phyloP scores from a whole-genome alignment of 768 basidiomycete species.

The Filobasidium floriforme region DNA sequence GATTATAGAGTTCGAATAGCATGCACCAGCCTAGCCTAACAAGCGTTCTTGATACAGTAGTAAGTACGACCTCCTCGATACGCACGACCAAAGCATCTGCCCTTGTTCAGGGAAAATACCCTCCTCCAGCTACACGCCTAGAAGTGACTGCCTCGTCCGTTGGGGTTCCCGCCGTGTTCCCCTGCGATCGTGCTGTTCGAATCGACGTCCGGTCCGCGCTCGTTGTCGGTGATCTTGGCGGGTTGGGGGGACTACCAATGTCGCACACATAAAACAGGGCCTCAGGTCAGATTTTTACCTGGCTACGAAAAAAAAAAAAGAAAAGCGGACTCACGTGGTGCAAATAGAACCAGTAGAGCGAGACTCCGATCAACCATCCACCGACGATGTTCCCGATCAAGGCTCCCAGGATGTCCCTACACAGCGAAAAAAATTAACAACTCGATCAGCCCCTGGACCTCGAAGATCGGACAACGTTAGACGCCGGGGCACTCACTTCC shows the following conservation, averaged over 20 bases:
- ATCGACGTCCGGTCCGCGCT: conserved; percentile 14
- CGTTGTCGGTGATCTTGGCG: conserved; percentile 20
- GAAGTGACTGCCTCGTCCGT: conserved; percentile 18
- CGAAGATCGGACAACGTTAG: neutral
- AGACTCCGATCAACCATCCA: conserved; percentile 1
- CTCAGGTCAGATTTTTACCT: no score
- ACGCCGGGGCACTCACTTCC: conserved; percentile 4
- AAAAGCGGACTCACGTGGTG: neutral
- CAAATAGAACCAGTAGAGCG: conserved; percentile 19
- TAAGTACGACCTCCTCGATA: neutral
- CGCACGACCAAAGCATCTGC: no score
- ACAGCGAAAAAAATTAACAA: no score
- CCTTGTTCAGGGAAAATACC: neutral
- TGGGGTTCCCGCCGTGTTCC: conserved; percentile 14
- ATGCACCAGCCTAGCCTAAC: neutral
- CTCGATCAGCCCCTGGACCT: neutral
- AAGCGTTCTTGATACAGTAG: no score
- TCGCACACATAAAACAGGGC: no score
- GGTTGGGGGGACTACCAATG: conserved; percentile 8
- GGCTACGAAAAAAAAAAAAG: neutral
- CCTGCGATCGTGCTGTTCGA: conserved; percentile 10
- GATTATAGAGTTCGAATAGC: neutral
- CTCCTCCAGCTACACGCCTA: neutral
- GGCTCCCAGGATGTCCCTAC: conserved; percentile 11
- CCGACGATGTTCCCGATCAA: conserved; percentile 20